Percentiles rank a stretch among this genome's conserved stretches.
These are phyloP conservation scores for Madurella mycetomatis DNA, from an alignment of 2,329 filamentous ascomycete genomes.

Conservation along the genomic window DNA sequence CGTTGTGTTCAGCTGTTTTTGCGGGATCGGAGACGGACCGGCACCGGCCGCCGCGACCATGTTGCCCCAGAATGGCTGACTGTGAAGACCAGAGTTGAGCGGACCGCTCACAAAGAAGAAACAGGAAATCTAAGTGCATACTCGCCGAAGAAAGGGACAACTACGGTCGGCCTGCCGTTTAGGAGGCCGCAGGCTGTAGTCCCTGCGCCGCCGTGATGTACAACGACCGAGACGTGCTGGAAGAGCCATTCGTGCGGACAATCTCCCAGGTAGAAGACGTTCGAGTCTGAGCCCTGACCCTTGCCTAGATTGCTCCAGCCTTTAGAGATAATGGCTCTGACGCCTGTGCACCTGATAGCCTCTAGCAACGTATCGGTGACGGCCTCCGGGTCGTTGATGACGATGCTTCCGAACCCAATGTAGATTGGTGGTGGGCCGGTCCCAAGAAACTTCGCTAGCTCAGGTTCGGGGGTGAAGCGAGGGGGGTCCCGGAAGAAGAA, in stretches of 20 bases:
- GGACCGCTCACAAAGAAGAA: neutral
- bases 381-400: constrained; percentile 67
- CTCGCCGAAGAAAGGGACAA: constrained; percentile 83
- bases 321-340: constrained; percentile 75
- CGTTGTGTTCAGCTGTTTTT: neutral
- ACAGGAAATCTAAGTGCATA: neutral
- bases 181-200: constrained; percentile 81
- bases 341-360: constrained; percentile 59
- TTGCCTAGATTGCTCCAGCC: constrained; percentile 82
- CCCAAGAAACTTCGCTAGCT: constrained; percentile 62
- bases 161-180: constrained; percentile 70
- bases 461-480: constrained; percentile 59
- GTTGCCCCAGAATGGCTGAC: constrained; percentile 73
- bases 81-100: neutral
- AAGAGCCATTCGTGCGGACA: constrained; percentile 88
- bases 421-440: constrained; percentile 70
- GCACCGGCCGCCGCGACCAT: constrained; percentile 70
- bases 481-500: constrained; percentile 70
- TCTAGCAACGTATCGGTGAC: constrained; percentile 69
- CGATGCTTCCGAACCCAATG: constrained; percentile 78
- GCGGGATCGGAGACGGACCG: constrained; percentile 44
- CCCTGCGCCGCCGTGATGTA: constrained; percentile 83
- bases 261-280: constrained; percentile 78
- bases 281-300: constrained; percentile 60
- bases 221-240: constrained; percentile 70